Base-by-base conservation (phyloP, 345 rosid species). In the Salix caprea region DNA sequence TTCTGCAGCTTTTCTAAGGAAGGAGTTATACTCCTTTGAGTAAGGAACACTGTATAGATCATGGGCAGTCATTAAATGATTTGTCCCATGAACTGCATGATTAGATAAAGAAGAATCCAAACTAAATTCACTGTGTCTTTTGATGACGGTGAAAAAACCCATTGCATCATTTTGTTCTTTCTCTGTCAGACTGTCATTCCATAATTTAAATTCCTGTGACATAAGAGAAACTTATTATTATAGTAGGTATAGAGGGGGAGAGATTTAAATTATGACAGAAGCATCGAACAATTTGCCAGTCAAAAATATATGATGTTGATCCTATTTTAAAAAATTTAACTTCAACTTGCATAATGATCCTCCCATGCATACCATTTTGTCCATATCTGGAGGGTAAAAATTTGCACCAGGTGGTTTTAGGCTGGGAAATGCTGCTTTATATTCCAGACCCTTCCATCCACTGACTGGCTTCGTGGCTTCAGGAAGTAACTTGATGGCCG, bases 331-430 rank as follows among this genome's bases (percentile, higher is more conserved):
- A 78, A 32, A 18, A 65, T 61, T 48, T 28, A 56, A 67, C 46
- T 69, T 65, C 26, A 11, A 52, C 36, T 34, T 40, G 52, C 32
- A 66, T 36, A 14, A 67, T 62, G 23, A 73, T 68, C 56, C 61
- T 77, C 7, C 37, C 30, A 65, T 48, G 39, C 9, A 36, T 91
- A 95, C 99, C 96, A 0, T 74, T 90, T 93, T 93, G 69, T 93
- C 93, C 99, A 95, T 90, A 81, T 95, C 99, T n/a, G 97, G 89
- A 73, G 97, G 97, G 76, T 95, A 93, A 76, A 93, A 95, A 84
- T 93, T 95, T 48, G 96, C 97, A 74, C 97, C 94, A 64, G 96
- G 93, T 62, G 99, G 99, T 81, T 90, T 90, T 65, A n/a, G 79
- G 79, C 77, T 30, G 24, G 99, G 99, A 86, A 93, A 93, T 68